Evolutionary conservation across 371 early-diverging fungal species (phyloP).

Genomic region (Mortierella sp.): DNA sequence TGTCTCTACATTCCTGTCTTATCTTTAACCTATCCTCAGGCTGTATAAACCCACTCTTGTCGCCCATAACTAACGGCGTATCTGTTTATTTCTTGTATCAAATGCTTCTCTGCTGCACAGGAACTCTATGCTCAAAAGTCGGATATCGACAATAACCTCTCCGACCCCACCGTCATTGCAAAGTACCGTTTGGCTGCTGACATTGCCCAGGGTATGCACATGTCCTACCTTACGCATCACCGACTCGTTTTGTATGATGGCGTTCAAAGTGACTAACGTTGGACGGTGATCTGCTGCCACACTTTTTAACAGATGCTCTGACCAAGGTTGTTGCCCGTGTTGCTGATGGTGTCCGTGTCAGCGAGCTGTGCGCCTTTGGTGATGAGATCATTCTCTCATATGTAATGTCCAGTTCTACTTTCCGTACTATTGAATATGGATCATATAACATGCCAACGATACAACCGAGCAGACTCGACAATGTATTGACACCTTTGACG

Average conservation of each 20-base stretch:
- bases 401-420: constrained; percentile 54
- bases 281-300: neutral
- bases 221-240: neutral
- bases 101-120: constrained; percentile 4
- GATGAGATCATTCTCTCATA: constrained; percentile 79
- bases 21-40: too few species aligned
- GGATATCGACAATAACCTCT: constrained; percentile 73
- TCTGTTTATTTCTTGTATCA: neutral
- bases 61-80: neutral
- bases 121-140: constrained; percentile 60
- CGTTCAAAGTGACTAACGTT: neutral
- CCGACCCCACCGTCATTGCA: constrained; percentile 71
- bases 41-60: neutral
- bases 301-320: constrained; percentile 57
- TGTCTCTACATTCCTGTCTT: neutral
- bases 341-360: constrained; percentile 70
- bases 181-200: constrained; percentile 89
- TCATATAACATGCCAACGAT: neutral
- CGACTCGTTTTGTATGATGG: neutral
- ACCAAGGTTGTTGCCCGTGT: constrained; percentile 67
- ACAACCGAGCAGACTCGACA: too few species aligned
- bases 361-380: constrained; percentile 85
- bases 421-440: neutral
- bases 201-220: constrained; percentile 75
- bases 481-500: neutral